Evolutionary conservation across 495 filamentous ascomycete genomes (phyloP), one percentile per base, ranked within the genome.

Genomic region (Aspergillus sclerotioniger): DNA sequence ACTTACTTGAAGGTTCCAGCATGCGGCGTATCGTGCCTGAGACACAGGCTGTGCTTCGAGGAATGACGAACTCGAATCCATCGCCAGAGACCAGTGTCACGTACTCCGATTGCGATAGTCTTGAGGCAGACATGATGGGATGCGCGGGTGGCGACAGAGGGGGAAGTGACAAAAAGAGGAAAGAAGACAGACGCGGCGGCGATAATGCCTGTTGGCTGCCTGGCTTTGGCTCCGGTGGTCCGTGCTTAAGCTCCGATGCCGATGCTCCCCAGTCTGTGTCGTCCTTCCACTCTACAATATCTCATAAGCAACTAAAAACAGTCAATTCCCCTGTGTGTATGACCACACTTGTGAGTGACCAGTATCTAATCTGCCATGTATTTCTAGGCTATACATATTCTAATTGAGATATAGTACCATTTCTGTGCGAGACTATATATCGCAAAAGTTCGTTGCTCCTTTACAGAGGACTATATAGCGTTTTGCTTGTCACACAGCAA

Each of bases 81-180:
- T 98, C 95, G 56, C 76, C 81, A 0, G 92, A 97, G 17, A 96
- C 79, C 4, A 98, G 81, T 0, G 94, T 96, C 53, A 98, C 85
- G 62, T 89, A 97, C 52, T 73, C 71, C 3, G 72, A 68, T 17
- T 53, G 54, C 1, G 62, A 31, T 4, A 61, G 19, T 43, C 53
- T 44, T 37, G 61, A 43, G 6, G 64, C 53, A 31, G n/a, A 45
- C 15, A 41, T 16, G 32, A 46, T 46, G n/a, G 15, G 61, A 21
- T 32, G 55, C 49, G 47, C 37, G 55, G 52, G 50, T 51, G 54
- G 45, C 45, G 48, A 53, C 51, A 21, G 37, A 37, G 12, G 19
- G 45, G 35, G n/a, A 33, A 15, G 12, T 29, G 55, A 57, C 51
- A 51, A 54, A 20, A 49, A 33, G 44, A 41, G 29, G 41, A 49